Evolutionary conservation across 2,329 filamentous ascomycete species (phyloP).

Genomic region (Exophiala mesophila): DNA sequence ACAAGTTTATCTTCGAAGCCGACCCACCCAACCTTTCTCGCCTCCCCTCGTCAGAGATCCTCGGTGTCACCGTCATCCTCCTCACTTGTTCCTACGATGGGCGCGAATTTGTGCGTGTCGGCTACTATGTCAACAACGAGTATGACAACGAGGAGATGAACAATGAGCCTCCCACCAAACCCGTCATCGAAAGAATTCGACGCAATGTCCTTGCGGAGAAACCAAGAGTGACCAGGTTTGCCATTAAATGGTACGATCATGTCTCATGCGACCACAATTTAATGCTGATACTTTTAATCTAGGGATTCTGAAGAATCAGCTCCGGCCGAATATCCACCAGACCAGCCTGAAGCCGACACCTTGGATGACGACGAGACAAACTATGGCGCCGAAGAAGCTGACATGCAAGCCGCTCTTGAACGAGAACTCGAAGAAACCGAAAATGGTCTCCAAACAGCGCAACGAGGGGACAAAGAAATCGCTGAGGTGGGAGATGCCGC

Average conservation of each 20-base stretch:
- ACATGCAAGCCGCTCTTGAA: constrained; percentile 61
- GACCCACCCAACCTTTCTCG: constrained; percentile 83
- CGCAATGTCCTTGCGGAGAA: constrained; percentile 95
- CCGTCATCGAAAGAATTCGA: constrained; percentile 83
- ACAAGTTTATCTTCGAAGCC: constrained; percentile 98
- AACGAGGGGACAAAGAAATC: constrained; percentile 69
- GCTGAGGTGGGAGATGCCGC: constrained; percentile 57
- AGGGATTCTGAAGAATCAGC: constrained; percentile 98
- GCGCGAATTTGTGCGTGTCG: constrained; percentile 93
- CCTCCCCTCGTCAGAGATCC: constrained; percentile 90
- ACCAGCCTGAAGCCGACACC: constrained; percentile 92
- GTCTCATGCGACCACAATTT: too few species aligned
- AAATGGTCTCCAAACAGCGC: constrained; percentile 27
- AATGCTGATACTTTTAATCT: constrained; percentile 6
- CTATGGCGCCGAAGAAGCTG: constrained; percentile 86
- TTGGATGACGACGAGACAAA: constrained; percentile 74
- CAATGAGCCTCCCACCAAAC: constrained; percentile 85
- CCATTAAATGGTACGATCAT: constrained; percentile 83
- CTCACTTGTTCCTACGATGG: constrained; percentile 95
- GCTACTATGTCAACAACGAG: constrained; percentile 99
- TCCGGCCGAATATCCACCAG: constrained; percentile 90
- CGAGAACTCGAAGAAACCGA: constrained; percentile 45
- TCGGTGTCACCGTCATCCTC: constrained; percentile 94
- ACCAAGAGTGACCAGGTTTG: constrained; percentile 92
- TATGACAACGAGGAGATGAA: constrained; percentile 89